Evolutionary conservation across 2,329 filamentous ascomycete species (phyloP), one percentile per base, ranked within the genome.

Genomic region (Pseudogymnoascus sp.): DNA sequence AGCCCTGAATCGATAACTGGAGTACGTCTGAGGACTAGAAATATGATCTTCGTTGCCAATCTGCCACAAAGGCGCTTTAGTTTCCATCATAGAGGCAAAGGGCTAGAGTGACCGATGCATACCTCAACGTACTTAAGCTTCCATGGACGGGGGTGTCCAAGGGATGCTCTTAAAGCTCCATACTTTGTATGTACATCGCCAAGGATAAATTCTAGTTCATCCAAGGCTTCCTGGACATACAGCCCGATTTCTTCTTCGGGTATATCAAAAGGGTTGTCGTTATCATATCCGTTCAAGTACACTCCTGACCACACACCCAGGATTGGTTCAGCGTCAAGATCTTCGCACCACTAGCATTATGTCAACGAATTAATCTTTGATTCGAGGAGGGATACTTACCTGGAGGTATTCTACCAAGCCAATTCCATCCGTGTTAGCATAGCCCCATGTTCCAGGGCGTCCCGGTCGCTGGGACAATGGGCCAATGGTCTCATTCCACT

Each of bases 131-230:
- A 79, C 12, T 77, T 76, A 63, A 83, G 72, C 2, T 64, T 67
- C 70, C 79, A 83, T 1, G 81, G 80, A 12, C 78, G 70, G 1
- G 77, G 71, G 64, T 81, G 76, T 1, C 81, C 81, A 9, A 80
- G 71, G 1, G 75, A 71, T 4, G 77, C 77, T n/a, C 80, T 76
- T 6, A 75, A 67, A 8, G 75, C 74, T 22, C 80, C 79, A 64
- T 75, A 79, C 1, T 69, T 70, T 0, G 77, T 79, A n/a, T 72
- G 72, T 0, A 71, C 63, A 47, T 74, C 70, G 0, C 79, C 79
- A 41, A 76, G 73, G 18, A 81, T 69, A 66, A 81, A 82, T 65
- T 83, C 79, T 22, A 83, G 71, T 65, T 82, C 78, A 63, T 82
- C 72, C 37, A 81, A 66, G 1, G 75, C 78, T 62, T 78, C 75